phyloP scores from a whole-genome alignment of 2,329 filamentous ascomycete genomes.

The Neonectria sp. region DNA sequence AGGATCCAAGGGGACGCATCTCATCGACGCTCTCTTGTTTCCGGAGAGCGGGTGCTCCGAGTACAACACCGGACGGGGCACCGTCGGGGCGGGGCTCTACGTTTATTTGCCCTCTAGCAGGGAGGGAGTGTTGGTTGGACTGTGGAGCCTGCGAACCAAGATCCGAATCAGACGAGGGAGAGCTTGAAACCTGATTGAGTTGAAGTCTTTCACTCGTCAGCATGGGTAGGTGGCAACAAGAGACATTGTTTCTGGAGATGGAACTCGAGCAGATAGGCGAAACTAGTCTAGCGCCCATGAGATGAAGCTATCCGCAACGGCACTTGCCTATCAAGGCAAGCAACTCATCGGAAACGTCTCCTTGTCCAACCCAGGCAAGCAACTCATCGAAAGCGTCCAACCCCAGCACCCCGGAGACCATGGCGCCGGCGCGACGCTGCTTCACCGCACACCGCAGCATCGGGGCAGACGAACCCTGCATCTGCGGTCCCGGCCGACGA shows the following conservation, averaged over 20 bases:
- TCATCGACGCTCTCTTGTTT: conserved; percentile 20
- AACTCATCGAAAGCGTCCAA: not conserved
- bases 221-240: not conserved
- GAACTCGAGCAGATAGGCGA: not conserved
- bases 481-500: conserved; percentile 32
- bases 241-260: conserved; percentile 2
- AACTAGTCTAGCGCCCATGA: not conserved
- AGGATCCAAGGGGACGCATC: not conserved
- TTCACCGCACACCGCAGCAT: conserved; percentile 9
- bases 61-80: conserved; percentile 2
- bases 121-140: conserved; percentile 21
- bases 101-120: conserved; percentile 2
- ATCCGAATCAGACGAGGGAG: conserved; percentile 12
- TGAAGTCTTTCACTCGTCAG: not conserved
- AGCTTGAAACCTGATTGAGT: conserved; percentile 8
- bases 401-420: not conserved
- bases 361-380: not conserved
- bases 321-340: conserved; percentile 19
- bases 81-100: not conserved
- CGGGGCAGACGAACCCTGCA: conserved; percentile 20
- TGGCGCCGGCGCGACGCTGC: conserved; percentile 14
- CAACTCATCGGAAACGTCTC: not conserved
- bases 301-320: conserved; percentile 23
- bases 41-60: conserved; percentile 25
- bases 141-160: conserved; percentile 21